These are phyloP conservation scores for Naganishia friedmannii DNA, from an alignment of 768 basidiomycete genomes.

Conservation along the genomic window DNA sequence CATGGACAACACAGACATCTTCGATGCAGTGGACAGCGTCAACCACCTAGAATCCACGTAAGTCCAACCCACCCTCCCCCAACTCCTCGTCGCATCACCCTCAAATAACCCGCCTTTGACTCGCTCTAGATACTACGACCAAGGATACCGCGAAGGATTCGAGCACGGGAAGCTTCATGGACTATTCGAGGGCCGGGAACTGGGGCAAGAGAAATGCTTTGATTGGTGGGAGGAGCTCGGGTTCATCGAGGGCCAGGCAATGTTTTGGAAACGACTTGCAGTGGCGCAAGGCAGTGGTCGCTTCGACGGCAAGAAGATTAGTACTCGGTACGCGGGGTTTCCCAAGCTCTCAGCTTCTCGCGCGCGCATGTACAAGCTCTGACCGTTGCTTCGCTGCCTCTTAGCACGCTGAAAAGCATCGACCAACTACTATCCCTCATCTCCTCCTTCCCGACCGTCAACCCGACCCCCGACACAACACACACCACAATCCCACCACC, in stretches of 20 bases:
- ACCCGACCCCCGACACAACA: conserved; percentile 59
- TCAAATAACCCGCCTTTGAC: not conserved
- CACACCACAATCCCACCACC: not conserved
- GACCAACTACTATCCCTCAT: conserved; percentile 69
- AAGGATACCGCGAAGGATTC: conserved; percentile 72
- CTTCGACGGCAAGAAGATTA: conserved; percentile 16
- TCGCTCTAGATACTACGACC: conserved; percentile 71
- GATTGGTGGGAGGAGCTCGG: conserved; percentile 98
- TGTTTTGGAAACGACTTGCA: conserved; percentile 12
- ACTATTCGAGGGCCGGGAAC: conserved; percentile 79
- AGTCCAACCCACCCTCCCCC: not conserved
- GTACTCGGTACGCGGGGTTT: conserved; percentile 20
- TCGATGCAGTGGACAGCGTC: conserved; percentile 20
- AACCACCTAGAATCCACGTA: conserved; percentile 28
- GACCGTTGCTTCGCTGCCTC: not conserved
- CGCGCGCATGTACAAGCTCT: not conserved
- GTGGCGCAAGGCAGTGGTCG: conserved; percentile 6
- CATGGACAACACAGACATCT: conserved; percentile 13
- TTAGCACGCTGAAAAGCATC: conserved; percentile 59
- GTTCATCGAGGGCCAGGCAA: conserved; percentile 82
- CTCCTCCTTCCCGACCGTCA: conserved; percentile 69
- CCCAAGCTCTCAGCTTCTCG: too few relatives aligned
- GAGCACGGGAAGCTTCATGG: conserved; percentile 86
- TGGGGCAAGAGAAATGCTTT: conserved; percentile 85
- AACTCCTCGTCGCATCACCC: not conserved